Base-by-base conservation (phyloP, 2,329 filamentous ascomycete species). In the Cercospora berteroae region DNA sequence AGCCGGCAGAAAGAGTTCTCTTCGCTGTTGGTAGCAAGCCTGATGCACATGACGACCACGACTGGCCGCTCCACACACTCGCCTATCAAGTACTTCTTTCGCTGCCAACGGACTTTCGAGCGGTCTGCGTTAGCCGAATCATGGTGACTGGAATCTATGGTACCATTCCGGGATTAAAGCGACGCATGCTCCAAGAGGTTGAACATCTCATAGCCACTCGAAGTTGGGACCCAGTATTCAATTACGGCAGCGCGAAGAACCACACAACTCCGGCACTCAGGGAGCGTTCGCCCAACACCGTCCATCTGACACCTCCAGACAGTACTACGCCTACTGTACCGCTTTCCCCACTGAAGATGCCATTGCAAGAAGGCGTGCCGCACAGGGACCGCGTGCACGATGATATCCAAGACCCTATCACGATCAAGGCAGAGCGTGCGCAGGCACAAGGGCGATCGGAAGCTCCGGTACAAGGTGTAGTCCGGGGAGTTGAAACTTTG, bases 121-220 rank as follows among this genome's bases (percentile, higher is more conserved):
- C 91, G 0, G 81, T 90, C 4, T 97, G 94, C 78, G 95, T 97
- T 88, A 89, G 93, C 1, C 90, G 94, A 44, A 91, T 98, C 56
- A 83, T 97, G 16, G 91, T 99, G 75, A 90, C 90, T 0, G 95
- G 95, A 33, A 93, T 93, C 2, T 90, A 90, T 58, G 88, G 93
- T 5, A 86, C 86, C 27, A 88, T 97, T 8, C 86, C 94, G 0
- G 95, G 95, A 0, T 81, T 99, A 27, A 93, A 92, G 71, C 84
- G 85, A 25, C 88, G 94, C 27, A 85, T 97, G 42, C 80, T 97
- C 33, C 86, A 90, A 65, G 94, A 98, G 73, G 80, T 98, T 0
- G 84, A 86, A 4, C 79, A 81, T 1, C 81, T 97, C 0, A 84
- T 95, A 5, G 82, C 88, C 16, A 81, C 84, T 55, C 83, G 88